Evolutionary conservation across 257 asterid species (phyloP), one percentile per base, ranked within the genome.

Genomic region (Cynanchum wilfordii): DNA sequence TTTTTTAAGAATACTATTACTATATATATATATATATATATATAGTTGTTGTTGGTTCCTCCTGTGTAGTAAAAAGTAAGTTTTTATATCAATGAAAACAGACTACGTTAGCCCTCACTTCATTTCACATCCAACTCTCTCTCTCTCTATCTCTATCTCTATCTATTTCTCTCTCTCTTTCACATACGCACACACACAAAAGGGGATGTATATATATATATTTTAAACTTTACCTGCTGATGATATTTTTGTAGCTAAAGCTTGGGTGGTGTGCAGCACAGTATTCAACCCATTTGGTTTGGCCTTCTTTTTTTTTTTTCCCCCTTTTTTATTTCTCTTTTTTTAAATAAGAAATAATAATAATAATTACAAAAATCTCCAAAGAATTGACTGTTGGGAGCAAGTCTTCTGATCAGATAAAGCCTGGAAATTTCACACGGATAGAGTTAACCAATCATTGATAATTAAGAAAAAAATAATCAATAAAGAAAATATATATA

Each of bases 281-380:
- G 24, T 68, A 44, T 75, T 81, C 79, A 82, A 81, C 84, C 78
- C 87, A 87, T 87, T 64, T 55, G 80, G 66, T 71, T 71, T 74
- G 79, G 47, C 71, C 20, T 25, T 66, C 19, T 69, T 50, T 16
- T 33, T 33, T 33, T 33, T 4, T 33, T 33, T 30, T n/a, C n/a
- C n/a, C n/a, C n/a, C 19, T 69, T 50, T 16, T 33, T 33, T 33
- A 2, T 4, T 33, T 33, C 2, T 30, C 33, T 30, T 33, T 33
- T 33, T 33, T 33, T 2, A 33, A 33, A 3, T 2, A 33, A 33
- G 4, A 33, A 33, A 33, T 33, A 33, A 33, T 33, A 33, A 33
- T 33, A 17, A 40, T 5, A 4, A 16, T 16, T 16, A 62, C n/a
- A 54, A 77, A 60, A 58, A 68, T 54, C 62, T 77, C 72, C 44